Base-by-base conservation (phyloP, 495 filamentous ascomycete species). In the Aspergillus ostianus region DNA sequence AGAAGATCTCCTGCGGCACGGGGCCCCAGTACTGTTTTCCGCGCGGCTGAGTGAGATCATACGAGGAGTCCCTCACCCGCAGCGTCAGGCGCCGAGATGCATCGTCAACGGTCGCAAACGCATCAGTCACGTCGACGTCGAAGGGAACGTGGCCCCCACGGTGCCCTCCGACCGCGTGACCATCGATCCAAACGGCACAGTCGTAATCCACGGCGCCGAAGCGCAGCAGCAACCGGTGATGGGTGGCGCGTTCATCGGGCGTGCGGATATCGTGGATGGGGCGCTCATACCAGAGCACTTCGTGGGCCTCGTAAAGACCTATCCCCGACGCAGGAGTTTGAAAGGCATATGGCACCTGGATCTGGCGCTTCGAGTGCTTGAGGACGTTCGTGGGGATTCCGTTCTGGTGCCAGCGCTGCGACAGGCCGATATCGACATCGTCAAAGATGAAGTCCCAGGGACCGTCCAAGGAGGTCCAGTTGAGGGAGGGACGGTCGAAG, bases 211-310 rank as follows among this genome's bases (percentile, higher is more conserved):
- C 72, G 0, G 71, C 74, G 4, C 71, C 71, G 63, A 77, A 77
- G 26, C 72, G 71, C 12, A 77, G 46, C 4, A 75, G 30, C 4
- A 75, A 58, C 32, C 64, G 58, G 49, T 71, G 62, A 0, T 57
- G 56, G 0, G 36, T 19, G 9, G 51, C 50, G 3, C 55, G 56
- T 41, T 75, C 69, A 4, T 44, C 58, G 1, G 55, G 20, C 15
- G 61, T 70, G 29, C 82, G 80, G 41, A 83, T 68, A 55, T 85
- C 82, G 0, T 53, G 61, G 46, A 86, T 73, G 0, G 13, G 59
- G 3, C 81, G 73, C 63, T 85, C 82, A 58, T 87, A 86, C 84
- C 83, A 86, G 21, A 85, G 57, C 1, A 85, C 76, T 65, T 87
- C 83, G 67, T 87, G 84, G 9, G 76, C 83, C 55, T 77, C 77